Conservation (phyloP, 495 filamentous ascomycete genomes). For the Copromyces sp. region DNA sequence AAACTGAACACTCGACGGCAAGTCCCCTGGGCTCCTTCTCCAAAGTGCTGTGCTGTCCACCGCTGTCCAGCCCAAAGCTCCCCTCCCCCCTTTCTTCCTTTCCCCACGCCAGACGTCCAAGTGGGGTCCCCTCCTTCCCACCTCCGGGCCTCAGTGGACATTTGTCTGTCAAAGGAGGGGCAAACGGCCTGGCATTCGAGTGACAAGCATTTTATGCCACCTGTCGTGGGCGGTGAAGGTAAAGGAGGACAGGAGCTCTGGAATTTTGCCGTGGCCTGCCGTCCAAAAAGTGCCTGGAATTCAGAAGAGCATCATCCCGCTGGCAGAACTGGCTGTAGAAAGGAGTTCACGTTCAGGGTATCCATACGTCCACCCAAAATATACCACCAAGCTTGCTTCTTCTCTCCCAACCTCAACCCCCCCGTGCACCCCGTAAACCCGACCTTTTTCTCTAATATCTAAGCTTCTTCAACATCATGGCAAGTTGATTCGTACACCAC, state of each 20-base stretch:
- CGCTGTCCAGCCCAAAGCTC: not conserved
- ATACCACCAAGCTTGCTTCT: not conserved
- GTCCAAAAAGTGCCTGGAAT: conserved; percentile 18
- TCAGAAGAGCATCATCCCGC: not conserved
- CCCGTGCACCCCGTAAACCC: not conserved
- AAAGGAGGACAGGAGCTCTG: conserved; percentile 4
- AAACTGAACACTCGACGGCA: not conserved
- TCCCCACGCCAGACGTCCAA: not conserved
- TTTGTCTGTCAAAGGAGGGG: not conserved
- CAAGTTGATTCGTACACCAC: not conserved
- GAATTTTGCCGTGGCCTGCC: conserved; percentile 16
- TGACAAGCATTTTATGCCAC: conserved; percentile 6
- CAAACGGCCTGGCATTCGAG: not conserved
- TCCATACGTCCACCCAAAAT: not conserved
- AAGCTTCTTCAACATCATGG: not conserved
- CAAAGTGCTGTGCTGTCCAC: not conserved
- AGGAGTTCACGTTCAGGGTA: not conserved
- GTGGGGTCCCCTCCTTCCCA: not conserved
- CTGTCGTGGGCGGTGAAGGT: conserved; percentile 15
- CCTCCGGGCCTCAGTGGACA: not conserved
- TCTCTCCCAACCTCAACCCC: not conserved
- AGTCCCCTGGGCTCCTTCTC: not conserved
- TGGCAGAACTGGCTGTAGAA: not conserved
- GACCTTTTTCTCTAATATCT: not conserved
- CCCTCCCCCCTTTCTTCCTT: not conserved